phyloP scores from a whole-genome alignment of 78 protist species.

The Guillardia theta region DNA sequence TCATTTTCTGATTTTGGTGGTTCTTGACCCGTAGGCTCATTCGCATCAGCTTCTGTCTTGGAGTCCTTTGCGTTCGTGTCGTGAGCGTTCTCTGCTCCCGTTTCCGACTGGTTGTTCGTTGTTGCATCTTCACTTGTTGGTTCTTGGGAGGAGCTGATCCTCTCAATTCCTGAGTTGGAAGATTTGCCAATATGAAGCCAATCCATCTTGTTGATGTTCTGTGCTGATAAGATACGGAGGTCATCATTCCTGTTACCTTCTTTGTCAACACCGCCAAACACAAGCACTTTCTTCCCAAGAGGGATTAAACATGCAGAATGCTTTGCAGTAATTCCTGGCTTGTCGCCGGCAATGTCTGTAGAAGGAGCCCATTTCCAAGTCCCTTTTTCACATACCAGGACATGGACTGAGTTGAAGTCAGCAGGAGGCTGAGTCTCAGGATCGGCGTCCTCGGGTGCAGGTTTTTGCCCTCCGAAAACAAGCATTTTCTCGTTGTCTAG shows the following conservation, averaged over 20 bases:
- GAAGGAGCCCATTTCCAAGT: background rate
- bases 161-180: too few relatives aligned
- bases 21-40: background rate
- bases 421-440: background rate
- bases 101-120: background rate
- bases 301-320: background rate
- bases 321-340: background rate
- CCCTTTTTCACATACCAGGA: background rate
- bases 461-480: background rate
- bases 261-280: background rate
- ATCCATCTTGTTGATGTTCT: slow-evolving; percentile 1
- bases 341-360: background rate
- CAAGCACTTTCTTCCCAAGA: slow-evolving; percentile 10
- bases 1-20: too few relatives aligned
- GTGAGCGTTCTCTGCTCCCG: background rate
- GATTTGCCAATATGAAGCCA: background rate
- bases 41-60: background rate
- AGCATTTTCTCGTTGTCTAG: slow-evolving; percentile 12
- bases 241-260: background rate
- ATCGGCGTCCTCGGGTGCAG: background rate
- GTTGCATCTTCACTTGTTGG: background rate
- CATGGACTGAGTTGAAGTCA: background rate
- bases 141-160: too few relatives aligned
- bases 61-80: background rate
- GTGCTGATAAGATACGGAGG: background rate